phyloP scores from a whole-genome alignment of 78 protist genomes.

The Planoprotostelium fungivorum region DNA sequence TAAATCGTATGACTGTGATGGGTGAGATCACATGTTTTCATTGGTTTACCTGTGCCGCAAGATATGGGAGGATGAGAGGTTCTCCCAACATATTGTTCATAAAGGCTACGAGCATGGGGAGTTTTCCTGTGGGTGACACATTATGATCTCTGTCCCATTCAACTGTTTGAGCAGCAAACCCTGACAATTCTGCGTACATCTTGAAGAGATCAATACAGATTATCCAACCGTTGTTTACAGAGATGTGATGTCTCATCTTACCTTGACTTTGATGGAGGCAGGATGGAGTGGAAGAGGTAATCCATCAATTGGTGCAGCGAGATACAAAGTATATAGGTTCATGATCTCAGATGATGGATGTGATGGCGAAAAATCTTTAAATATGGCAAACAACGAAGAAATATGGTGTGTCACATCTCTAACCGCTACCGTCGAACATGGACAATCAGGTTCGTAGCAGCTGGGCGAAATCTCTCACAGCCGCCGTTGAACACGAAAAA shows the following conservation, averaged over 20 bases:
- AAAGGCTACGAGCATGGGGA: neutral
- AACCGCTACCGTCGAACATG: too few species aligned
- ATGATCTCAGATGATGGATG: too few species aligned
- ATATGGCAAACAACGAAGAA: too few species aligned
- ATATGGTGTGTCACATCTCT: too few species aligned
- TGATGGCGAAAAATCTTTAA: too few species aligned
- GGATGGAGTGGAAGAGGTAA: neutral
- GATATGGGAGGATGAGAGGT: neutral
- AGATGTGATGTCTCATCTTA: neutral
- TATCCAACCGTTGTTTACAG: neutral
- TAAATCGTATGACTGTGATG: neutral
- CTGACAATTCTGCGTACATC: neutral
- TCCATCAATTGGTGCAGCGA: neutral
- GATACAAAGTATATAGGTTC: neutral
- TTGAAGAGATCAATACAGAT: too few species aligned
- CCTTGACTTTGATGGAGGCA: neutral
- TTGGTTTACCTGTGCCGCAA: neutral
- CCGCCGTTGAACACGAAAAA: neutral
- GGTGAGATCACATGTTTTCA: neutral
- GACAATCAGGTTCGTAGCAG: neutral
- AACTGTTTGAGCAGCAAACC: neutral
- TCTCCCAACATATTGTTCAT: neutral
- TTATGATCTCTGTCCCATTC: neutral
- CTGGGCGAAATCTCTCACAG: neutral
- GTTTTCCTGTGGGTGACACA: neutral